Conservation (phyloP, 164 flowering plant species). For the Vitis labrusca region DNA sequence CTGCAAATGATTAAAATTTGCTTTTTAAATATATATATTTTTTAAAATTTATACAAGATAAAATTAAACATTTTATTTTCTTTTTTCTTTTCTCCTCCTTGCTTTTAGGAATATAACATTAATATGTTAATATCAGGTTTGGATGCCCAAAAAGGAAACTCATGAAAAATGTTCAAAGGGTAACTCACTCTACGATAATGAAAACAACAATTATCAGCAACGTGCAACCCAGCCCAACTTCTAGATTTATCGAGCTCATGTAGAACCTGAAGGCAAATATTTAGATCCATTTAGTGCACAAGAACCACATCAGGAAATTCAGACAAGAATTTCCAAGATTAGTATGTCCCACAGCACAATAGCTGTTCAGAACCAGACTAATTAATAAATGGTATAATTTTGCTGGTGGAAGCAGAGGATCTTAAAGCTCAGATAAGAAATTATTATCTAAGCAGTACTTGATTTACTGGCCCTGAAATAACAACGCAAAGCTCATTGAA, state of each 20-base stretch:
- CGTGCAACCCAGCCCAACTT: constrained; percentile 78
- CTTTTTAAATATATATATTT: too few species aligned
- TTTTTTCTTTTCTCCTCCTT: too few species aligned
- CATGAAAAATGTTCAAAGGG: background rate
- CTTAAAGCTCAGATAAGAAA: too few species aligned
- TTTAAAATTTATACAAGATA: too few species aligned
- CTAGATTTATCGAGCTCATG: constrained; percentile 57
- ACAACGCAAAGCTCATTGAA: background rate
- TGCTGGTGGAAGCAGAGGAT: background rate
- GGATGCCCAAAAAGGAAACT: background rate
- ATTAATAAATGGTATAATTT: too few species aligned
- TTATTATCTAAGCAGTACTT: background rate
- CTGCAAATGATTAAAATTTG: too few species aligned
- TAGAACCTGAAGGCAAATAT: constrained; percentile 44
- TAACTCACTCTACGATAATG: constrained; percentile 81
- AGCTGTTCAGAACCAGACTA: too few species aligned
- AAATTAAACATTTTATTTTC: too few species aligned
- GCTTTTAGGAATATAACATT: too few species aligned
- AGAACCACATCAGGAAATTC: background rate
- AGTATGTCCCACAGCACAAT: too few species aligned
- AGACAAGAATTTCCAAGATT: background rate
- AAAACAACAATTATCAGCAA: constrained; percentile 88
- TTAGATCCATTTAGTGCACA: background rate
- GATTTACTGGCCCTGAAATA: background rate
- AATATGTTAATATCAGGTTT: too few species aligned